Base-by-base conservation (phyloP, 441 rosid species). In the Viola pubescens region DNA sequence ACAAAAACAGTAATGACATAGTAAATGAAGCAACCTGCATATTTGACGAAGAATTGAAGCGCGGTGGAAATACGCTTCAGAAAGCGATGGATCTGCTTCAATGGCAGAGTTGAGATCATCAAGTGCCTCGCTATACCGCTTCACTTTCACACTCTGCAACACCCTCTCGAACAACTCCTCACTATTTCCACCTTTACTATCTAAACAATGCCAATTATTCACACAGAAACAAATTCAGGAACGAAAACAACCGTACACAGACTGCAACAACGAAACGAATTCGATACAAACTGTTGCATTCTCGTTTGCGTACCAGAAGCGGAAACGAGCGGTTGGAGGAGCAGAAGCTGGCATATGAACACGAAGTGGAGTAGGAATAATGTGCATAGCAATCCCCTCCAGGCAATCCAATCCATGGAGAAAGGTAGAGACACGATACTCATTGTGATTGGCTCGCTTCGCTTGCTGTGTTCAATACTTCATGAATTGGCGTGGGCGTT, bases 101-200 rank as follows among this genome's bases (percentile, higher is more conserved):
- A 94, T 90, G 56, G 96, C 99, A 64, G 99, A 80, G 73, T 90
- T 86, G 42, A 85, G 86, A 75, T 90, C 97, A 78, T 86, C 77
- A 2, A 94, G 78, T 11, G 97, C 99, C 61, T 88, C 97, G 52
- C 85, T 83, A 48, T 80, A 90, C 37, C 64, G 94, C 70, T 86
- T 88, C 48, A 82, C 80, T 70, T 85, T 90, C 57, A 94, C 76
- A 77, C 82, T 86, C 49, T 74, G 83, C 19, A 96, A 86, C 42
- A 81, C 97, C 60, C 82, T 90, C 67, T 86, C 89, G 51, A 81
- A 82, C 62, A 94, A 74, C 62, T 83, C 94, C 8, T 88, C 91
- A 7, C 77, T 77, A 75, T 76, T 78, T 40, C 76, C 85, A 4
- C 77, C 65, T 63, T 82, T 81, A 6, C 86, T 80, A 73, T 82